Conservation (phyloP, 1,139 yeast genomes). For the Fermentozyma sake region DNA sequence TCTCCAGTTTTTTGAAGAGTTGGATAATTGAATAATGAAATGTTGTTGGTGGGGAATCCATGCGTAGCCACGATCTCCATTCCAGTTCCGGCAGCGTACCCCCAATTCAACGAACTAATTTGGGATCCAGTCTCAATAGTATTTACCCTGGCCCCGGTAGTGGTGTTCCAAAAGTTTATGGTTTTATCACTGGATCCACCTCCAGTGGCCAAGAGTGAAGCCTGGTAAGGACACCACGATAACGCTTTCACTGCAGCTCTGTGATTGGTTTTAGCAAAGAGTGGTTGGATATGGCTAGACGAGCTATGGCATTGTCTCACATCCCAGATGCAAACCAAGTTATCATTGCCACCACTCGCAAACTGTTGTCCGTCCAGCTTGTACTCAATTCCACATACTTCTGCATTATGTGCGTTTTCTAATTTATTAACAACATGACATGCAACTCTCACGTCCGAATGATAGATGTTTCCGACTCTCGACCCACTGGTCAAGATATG, state of each 20-base stretch:
- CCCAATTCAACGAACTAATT: constrained; percentile 91
- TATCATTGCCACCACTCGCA: constrained; percentile 94
- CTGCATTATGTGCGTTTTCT: constrained; percentile 63
- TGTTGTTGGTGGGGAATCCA: constrained; percentile 86
- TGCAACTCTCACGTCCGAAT: constrained; percentile 90
- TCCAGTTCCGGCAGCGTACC: constrained; percentile 65
- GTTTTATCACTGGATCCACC: constrained; percentile 92
- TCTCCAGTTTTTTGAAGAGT: constrained; percentile 86
- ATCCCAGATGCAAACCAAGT: constrained; percentile 93
- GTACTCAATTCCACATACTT: constrained; percentile 91
- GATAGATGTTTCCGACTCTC: constrained; percentile 76
- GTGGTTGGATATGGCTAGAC: constrained; percentile 35
- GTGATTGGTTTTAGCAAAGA: constrained; percentile 74
- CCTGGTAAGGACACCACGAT: constrained; percentile 91
- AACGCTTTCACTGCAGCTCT: constrained; percentile 95
- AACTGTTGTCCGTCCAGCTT: constrained; percentile 78
- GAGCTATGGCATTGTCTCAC: constrained; percentile 40
- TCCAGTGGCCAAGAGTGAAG: constrained; percentile 84
- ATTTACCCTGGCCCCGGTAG: constrained; percentile 83
- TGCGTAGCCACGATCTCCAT: constrained; percentile 91
- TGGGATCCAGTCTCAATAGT: constrained; percentile 92
- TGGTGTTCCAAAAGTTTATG: constrained; percentile 93
- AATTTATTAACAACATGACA: constrained; percentile 64
- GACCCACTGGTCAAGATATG: constrained; percentile 82
- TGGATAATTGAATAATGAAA: constrained; percentile 83